These are phyloP conservation scores for Macrolepiota albuminosa DNA, from an alignment of 768 basidiomycete species.

Conservation along the genomic window DNA sequence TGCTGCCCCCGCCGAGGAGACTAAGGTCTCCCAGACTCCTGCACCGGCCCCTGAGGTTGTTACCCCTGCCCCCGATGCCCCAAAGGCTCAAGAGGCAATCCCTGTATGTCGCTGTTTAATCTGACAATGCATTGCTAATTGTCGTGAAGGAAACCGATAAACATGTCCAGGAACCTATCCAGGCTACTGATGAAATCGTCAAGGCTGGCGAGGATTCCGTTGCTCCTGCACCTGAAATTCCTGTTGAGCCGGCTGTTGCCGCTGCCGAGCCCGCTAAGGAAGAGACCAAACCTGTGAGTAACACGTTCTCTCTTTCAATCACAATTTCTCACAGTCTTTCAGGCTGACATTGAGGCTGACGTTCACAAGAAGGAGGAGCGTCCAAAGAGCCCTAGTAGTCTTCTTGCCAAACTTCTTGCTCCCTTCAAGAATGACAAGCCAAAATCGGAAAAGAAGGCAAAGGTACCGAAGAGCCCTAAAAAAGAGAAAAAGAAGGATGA, in stretches of 20 bases:
- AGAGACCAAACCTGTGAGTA: constrained; percentile 37
- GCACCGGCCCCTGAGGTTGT: constrained; percentile 31
- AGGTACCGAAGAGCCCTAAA: constrained; percentile 72
- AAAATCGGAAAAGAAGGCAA: constrained; percentile 55
- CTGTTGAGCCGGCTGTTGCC: constrained; percentile 19
- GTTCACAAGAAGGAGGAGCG: constrained; percentile 69
- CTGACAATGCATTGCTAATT: neutral
- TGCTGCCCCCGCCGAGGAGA: constrained; percentile 48
- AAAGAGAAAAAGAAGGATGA: constrained; percentile 82
- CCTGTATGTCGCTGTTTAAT: constrained; percentile 13
- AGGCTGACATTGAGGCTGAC: constrained; percentile 39
- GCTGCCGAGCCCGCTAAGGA: constrained; percentile 29
- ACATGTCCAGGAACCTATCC: neutral
- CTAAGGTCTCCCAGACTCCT: constrained; percentile 42
- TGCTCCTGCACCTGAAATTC: constrained; percentile 16
- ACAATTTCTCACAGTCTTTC: constrained; percentile 7
- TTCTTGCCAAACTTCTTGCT: constrained; percentile 75
- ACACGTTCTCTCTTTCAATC: neutral
- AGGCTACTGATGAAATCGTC: constrained; percentile 20
- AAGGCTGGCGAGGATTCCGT: constrained; percentile 25
- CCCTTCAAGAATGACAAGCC: constrained; percentile 71
- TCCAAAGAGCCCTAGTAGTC: constrained; percentile 71
- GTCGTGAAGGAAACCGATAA: neutral
- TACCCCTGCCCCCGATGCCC: constrained; percentile 53
- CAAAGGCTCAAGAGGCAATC: constrained; percentile 31